Evolutionary conservation across 352 stramenopile genomes (phyloP).

Genomic region (Albugo candida): DNA sequence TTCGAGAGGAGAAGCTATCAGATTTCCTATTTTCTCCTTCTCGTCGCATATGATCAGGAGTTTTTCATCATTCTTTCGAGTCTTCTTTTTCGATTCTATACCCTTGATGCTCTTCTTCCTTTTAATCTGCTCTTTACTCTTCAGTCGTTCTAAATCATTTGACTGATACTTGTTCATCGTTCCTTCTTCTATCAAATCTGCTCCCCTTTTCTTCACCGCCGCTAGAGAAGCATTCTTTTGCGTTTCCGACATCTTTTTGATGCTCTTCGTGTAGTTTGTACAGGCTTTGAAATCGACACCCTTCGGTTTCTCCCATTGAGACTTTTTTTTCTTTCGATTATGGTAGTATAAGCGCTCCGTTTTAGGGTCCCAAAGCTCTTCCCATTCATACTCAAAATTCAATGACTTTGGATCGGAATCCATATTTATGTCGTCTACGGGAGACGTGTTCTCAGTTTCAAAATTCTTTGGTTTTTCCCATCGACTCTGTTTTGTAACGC

Average conservation of each 20-base stretch:
- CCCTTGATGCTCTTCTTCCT: conserved; percentile 18
- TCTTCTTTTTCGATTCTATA: conserved; percentile 10
- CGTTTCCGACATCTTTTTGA: not conserved
- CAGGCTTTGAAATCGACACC: conserved; percentile 58
- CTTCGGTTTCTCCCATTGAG: conserved; percentile 62
- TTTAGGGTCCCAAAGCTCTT: conserved; percentile 76
- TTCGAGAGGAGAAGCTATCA: conserved; percentile 15
- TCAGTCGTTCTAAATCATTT: conserved; percentile 4
- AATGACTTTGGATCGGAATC: not conserved
- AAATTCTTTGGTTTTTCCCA: conserved; percentile 72
- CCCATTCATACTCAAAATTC: conserved; percentile 23
- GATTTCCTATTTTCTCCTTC: conserved; percentile 22
- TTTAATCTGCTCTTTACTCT: conserved; percentile 18
- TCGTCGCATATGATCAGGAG: conserved; percentile 75
- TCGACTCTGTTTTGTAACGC: conserved; percentile 66
- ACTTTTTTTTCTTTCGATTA: conserved; percentile 60
- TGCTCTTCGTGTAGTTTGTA: conserved; percentile 4
- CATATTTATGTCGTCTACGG: not conserved
- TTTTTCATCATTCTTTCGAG: conserved; percentile 29
- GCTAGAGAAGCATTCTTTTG: not conserved
- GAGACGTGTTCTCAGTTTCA: conserved; percentile 21
- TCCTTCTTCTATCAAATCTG: conserved; percentile 1
- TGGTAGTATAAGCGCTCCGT: conserved; percentile 76
- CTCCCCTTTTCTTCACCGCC: not conserved
- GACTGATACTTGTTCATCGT: conserved; percentile 3